phyloP scores from a whole-genome alignment of 495 filamentous ascomycete genomes.

The Penicillium psychrofluorescens region DNA sequence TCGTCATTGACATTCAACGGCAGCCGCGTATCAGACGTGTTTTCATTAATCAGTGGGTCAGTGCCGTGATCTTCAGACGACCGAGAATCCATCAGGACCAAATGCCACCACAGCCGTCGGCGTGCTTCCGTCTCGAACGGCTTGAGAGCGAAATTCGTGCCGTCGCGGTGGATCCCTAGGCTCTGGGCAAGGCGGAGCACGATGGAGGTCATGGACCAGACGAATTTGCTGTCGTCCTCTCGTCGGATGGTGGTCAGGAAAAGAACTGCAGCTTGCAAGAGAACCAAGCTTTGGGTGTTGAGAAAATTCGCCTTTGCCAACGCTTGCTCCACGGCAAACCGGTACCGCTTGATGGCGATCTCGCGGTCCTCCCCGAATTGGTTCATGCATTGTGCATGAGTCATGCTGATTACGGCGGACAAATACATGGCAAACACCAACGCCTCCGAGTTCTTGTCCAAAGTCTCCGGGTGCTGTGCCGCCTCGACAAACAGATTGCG shows the following conservation, averaged over 20 bases:
- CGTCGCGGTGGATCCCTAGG: slow-evolving; percentile 76
- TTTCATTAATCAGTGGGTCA: slow-evolving; percentile 63
- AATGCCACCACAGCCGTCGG: slow-evolving; percentile 76
- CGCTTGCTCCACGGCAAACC: slow-evolving; percentile 74
- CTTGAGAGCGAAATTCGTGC: slow-evolving; percentile 59
- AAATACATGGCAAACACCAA: slow-evolving; percentile 77
- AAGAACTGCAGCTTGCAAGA: slow-evolving; percentile 71
- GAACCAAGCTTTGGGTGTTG: slow-evolving; percentile 64
- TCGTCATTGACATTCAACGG: slow-evolving; percentile 36
- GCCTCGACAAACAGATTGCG: slow-evolving; percentile 37
- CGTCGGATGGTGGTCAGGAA: slow-evolving; percentile 60
- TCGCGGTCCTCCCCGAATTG: slow-evolving; percentile 31
- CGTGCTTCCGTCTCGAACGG: slow-evolving; percentile 84
- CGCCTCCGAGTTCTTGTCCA: slow-evolving; percentile 59
- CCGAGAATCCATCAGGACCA: slow-evolving; percentile 68
- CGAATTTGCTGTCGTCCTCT: slow-evolving; percentile 59
- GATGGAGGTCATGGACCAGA: slow-evolving; percentile 62
- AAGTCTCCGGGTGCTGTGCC: slow-evolving; percentile 41
- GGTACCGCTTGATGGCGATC: slow-evolving; percentile 54
- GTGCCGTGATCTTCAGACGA: slow-evolving; percentile 81
- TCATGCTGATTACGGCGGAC: slow-evolving; percentile 62
- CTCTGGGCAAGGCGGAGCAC: slow-evolving; percentile 75
- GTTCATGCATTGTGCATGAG: slow-evolving; percentile 30
- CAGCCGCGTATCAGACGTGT: slow-evolving; percentile 65
- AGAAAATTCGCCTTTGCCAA: slow-evolving; percentile 68